These are phyloP conservation scores for Aspergillus niger DNA, from an alignment of 2,329 filamentous ascomycete genomes.

Conservation along the genomic window DNA sequence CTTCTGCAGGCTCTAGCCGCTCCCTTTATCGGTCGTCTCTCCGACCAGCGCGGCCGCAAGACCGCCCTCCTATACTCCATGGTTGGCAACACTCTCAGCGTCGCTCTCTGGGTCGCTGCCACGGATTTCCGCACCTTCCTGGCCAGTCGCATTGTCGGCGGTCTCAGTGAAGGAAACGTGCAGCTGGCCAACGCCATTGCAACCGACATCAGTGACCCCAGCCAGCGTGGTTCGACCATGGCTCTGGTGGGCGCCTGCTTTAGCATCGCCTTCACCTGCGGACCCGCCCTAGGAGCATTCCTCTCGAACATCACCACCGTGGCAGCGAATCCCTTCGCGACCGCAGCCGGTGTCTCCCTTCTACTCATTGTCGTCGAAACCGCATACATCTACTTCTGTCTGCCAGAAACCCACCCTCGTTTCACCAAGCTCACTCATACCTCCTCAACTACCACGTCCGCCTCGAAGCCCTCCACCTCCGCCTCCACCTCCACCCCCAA, in stretches of 20 bases:
- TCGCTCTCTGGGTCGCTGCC: conserved; percentile 90
- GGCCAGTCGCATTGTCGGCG: conserved; percentile 87
- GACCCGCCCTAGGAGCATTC: conserved; percentile 86
- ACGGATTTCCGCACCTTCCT: conserved; percentile 95
- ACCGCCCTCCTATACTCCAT: conserved; percentile 88
- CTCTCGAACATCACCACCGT: conserved; percentile 76
- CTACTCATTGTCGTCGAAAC: conserved; percentile 85
- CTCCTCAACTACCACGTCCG: conserved; percentile 23
- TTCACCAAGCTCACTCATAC: conserved; percentile 51
- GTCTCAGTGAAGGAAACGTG: conserved; percentile 93
- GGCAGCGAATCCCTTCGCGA: conserved; percentile 88
- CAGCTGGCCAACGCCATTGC: conserved; percentile 96
- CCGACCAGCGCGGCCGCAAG: conserved; percentile 83
- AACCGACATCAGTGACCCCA: conserved; percentile 88
- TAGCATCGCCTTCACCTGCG: conserved; percentile 95
- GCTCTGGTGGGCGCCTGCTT: conserved; percentile 95
- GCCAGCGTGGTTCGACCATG: conserved; percentile 86
- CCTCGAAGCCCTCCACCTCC: background rate
- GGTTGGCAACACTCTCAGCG: conserved; percentile 88
- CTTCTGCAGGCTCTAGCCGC: conserved; percentile 90
- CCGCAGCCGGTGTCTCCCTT: conserved; percentile 84
- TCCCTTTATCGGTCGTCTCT: conserved; percentile 84
- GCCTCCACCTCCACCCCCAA: conserved; percentile 7
- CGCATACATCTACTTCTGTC: conserved; percentile 75
- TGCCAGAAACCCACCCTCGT: conserved; percentile 78